Evolutionary conservation across 2,329 filamentous ascomycete genomes (phyloP).

Genomic region (Cladophialophora yegresii): DNA sequence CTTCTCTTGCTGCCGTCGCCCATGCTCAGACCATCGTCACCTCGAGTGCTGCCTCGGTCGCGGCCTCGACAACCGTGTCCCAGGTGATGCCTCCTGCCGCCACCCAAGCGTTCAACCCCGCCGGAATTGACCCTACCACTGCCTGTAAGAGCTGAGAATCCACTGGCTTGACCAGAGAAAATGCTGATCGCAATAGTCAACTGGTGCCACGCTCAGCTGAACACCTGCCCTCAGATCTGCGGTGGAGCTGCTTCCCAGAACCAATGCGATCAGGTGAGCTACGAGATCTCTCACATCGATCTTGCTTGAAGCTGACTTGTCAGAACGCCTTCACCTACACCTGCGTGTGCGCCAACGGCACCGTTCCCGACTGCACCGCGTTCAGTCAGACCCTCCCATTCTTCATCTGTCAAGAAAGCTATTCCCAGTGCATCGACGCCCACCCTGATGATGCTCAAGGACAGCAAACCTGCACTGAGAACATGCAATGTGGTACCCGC

Average conservation of each 20-base stretch:
- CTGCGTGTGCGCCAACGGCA: slow-evolving; percentile 61
- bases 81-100: slow-evolving; percentile 36
- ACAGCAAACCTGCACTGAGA: slow-evolving; percentile 52
- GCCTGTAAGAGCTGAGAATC: slow-evolving; percentile 29
- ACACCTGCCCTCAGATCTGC: slow-evolving; percentile 64
- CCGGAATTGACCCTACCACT: slow-evolving; percentile 23
- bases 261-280: slow-evolving; percentile 63
- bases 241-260: slow-evolving; percentile 54
- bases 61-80: slow-evolving; percentile 34
- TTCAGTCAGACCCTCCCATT: slow-evolving; percentile 62
- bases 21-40: slow-evolving; percentile 33
- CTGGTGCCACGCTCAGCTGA: slow-evolving; percentile 62
- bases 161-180: slow-evolving; percentile 6
- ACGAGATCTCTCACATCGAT: slow-evolving; percentile 40
- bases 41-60: slow-evolving; percentile 34
- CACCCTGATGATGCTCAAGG: slow-evolving; percentile 51
- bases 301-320: slow-evolving; percentile 3
- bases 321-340: slow-evolving; percentile 56
- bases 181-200: slow-evolving; percentile 41
- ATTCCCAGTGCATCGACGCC: slow-evolving; percentile 50
- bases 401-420: slow-evolving; percentile 61
- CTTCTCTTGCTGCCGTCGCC: slow-evolving; percentile 27
- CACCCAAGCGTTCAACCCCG: slow-evolving; percentile 33
- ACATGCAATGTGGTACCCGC: slow-evolving; percentile 55
- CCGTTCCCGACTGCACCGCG: slow-evolving; percentile 56